A percentile compares a stretch with the other conserved stretches of the same genome.
phyloP scores from a whole-genome alignment of 768 basidiomycete species.

The Lenzites betulinus region DNA sequence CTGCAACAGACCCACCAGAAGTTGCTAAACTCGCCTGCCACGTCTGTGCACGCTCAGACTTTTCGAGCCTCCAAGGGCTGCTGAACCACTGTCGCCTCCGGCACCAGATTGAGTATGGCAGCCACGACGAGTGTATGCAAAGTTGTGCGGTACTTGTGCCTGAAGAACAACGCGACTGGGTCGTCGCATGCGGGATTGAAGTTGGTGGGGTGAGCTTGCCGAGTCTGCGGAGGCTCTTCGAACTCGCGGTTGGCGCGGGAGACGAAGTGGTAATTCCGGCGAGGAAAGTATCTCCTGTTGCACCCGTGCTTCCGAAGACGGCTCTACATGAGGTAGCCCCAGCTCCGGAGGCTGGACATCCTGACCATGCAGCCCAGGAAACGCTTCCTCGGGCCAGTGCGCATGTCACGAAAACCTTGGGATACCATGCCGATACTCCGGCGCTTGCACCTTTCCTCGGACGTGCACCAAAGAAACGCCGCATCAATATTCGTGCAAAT shows the following conservation, averaged over 20 bases:
- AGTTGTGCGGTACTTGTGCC: slow-evolving; percentile 43
- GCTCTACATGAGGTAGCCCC: neutral
- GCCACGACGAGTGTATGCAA: slow-evolving; percentile 53
- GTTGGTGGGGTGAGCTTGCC: slow-evolving; percentile 45
- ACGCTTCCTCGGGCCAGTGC: slow-evolving; percentile 27
- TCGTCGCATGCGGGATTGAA: slow-evolving; percentile 41
- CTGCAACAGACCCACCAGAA: slow-evolving; percentile 32
- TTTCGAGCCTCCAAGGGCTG: slow-evolving; percentile 53
- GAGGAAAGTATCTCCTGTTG: slow-evolving; percentile 2
- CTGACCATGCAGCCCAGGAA: neutral
- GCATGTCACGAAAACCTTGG: slow-evolving; percentile 49
- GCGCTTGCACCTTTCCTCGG: slow-evolving; percentile 54
- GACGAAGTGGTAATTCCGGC: slow-evolving; percentile 21
- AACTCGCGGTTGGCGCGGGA: slow-evolving; percentile 47
- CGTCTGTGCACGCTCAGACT: slow-evolving; percentile 47
- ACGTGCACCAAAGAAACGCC: slow-evolving; percentile 42
- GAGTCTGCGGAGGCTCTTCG: slow-evolving; percentile 49
- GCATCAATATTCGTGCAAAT: slow-evolving; percentile 39
- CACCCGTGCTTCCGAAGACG: neutral
- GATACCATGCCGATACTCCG: slow-evolving; percentile 52
- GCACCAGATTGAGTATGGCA: slow-evolving; percentile 49
- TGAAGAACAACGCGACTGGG: slow-evolving; percentile 36
- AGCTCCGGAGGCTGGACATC: neutral
- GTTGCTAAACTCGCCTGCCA: slow-evolving; percentile 44
- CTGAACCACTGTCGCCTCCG: slow-evolving; percentile 55